Percentiles rank a stretch among this genome's conserved stretches.
Conservation (phyloP, 768 basidiomycete species). For the Suillus subalutaceus region DNA sequence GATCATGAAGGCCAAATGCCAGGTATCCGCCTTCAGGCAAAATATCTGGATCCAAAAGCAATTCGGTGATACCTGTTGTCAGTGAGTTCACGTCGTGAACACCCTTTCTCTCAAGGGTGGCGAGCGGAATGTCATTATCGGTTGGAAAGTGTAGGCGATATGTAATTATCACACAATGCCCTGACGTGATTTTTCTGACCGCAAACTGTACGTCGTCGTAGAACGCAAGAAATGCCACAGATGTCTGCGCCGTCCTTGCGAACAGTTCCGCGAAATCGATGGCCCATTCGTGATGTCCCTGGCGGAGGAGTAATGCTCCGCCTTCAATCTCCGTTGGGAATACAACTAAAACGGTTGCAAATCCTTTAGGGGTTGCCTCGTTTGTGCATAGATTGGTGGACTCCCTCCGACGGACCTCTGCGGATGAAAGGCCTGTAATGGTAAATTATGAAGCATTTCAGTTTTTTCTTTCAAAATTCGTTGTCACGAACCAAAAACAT, state of each 20-base stretch:
- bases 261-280: conserved; percentile 39
- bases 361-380: conserved; percentile 47
- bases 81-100: not conserved
- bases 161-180: conserved; percentile 47
- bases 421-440: not conserved
- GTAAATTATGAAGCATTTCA: not conserved
- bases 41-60: conserved; percentile 37
- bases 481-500: not conserved
- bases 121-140: conserved; percentile 41
- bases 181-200: conserved; percentile 41
- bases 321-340: conserved; percentile 50
- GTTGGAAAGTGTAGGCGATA: conserved; percentile 41
- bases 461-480: not conserved
- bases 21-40: conserved; percentile 43
- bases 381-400: conserved; percentile 16
- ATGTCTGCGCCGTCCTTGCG: conserved; percentile 6
- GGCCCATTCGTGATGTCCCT: conserved; percentile 36
- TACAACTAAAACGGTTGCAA: conserved; percentile 56
- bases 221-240: conserved; percentile 43
- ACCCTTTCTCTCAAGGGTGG: not conserved
- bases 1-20: conserved; percentile 42
- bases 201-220: conserved; percentile 50
- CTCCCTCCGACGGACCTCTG: not conserved
- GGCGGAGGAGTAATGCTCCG: conserved; percentile 44
- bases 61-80: conserved; percentile 10